Evolutionary conservation across 768 basidiomycete species (phyloP).

Genomic region (Serendipita sp.): DNA sequence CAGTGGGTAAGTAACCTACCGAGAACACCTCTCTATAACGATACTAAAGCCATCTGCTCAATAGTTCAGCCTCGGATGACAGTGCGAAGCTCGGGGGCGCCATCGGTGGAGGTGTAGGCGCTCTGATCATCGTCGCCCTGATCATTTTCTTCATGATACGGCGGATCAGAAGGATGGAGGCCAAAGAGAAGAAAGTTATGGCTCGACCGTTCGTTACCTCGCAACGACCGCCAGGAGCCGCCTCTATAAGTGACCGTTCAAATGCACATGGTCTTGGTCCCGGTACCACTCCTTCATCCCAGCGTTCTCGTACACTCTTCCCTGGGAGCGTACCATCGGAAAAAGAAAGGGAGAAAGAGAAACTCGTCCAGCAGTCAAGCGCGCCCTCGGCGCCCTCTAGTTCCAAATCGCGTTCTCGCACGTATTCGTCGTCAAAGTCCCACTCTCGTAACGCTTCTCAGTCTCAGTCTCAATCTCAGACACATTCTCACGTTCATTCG

Average conservation of each 20-base stretch:
- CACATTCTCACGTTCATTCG: neutral
- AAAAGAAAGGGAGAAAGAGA: neutral
- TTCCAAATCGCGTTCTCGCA: neutral
- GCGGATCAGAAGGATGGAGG: neutral
- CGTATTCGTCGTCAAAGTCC: neutral
- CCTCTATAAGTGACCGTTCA: neutral
- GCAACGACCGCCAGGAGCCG: no score
- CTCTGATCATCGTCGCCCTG: neutral
- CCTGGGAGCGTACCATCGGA: neutral
- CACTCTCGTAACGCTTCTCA: neutral
- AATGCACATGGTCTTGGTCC: neutral
- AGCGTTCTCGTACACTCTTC: neutral
- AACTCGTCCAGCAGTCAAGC: neutral
- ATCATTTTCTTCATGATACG: neutral
- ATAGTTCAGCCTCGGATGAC: neutral
- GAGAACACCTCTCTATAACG: no score
- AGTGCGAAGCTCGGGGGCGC: neutral
- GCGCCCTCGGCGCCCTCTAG: neutral
- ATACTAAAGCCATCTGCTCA: neutral
- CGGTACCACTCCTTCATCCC: neutral
- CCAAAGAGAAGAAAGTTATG: neutral
- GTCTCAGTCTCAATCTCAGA: neutral
- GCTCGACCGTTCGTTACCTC: neutral
- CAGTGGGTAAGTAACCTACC: neutral
- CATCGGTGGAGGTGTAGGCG: neutral